Conservation (phyloP, 345 rosid genomes). For the Eucalyptus pumila region DNA sequence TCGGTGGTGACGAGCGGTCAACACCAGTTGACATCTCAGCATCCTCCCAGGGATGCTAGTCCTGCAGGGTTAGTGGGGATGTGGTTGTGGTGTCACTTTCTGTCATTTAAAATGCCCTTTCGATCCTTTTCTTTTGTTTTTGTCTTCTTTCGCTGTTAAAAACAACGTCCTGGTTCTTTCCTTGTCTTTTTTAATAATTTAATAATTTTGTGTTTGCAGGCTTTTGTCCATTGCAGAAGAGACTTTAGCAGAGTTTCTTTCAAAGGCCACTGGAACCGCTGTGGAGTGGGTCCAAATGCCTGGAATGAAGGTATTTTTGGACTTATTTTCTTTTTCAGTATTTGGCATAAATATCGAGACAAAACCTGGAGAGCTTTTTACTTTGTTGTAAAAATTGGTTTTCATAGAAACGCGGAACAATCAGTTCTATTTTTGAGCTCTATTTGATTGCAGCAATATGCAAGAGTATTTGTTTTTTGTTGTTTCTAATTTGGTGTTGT, state of each 20-base stretch:
- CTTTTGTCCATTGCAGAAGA: slow-evolving; percentile 99
- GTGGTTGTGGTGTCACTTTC: slow-evolving; percentile 33
- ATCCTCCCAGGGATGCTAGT: slow-evolving; percentile 99
- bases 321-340: neutral
- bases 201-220: slow-evolving; percentile 22
- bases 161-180: neutral
- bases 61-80: slow-evolving; percentile 95
- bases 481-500: neutral
- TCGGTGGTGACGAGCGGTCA: slow-evolving; percentile 98
- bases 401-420: neutral
- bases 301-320: slow-evolving; percentile 91
- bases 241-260: slow-evolving; percentile 99
- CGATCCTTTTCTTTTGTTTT: neutral
- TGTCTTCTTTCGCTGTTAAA: slow-evolving; percentile 1
- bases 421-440: neutral
- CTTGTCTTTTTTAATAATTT: neutral
- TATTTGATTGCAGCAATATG: neutral
- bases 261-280: slow-evolving; percentile 99
- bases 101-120: neutral
- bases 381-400: neutral
- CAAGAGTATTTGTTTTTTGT: neutral
- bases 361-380: neutral
- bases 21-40: slow-evolving; percentile 91
- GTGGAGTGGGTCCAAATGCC: slow-evolving; percentile 99
- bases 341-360: neutral